Evolutionary conservation across 202 grass and related monocot genomes (phyloP).

Genomic region (Panicum virgatum): DNA sequence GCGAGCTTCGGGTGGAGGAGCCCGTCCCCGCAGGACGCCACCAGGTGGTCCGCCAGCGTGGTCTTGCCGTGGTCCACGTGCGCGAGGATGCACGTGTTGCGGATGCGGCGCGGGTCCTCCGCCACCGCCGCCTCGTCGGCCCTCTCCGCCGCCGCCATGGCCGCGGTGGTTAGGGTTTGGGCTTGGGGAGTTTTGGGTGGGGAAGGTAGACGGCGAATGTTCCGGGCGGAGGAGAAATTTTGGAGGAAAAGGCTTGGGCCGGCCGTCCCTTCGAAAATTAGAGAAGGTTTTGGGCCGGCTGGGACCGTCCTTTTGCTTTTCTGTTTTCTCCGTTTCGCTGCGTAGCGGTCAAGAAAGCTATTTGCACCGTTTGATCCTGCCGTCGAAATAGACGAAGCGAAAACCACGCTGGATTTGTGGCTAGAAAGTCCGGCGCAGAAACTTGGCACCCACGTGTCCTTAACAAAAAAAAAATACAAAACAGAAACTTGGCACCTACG

Average conservation of each 20-base stretch:
- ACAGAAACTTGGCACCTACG: not conserved
- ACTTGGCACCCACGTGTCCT: not conserved
- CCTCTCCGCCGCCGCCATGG: slow-evolving; percentile 40
- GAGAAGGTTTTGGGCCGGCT: not conserved
- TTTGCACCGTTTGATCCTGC: slow-evolving; percentile 7
- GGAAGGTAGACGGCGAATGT: not conserved
- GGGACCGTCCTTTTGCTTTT: too few relatives aligned
- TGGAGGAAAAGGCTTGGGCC: not conserved
- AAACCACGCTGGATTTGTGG: not conserved
- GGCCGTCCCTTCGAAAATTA: not conserved
- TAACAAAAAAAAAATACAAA: not conserved
- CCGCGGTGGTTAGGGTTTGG: slow-evolving; percentile 34
- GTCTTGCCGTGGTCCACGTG: slow-evolving; percentile 97
- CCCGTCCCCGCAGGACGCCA: slow-evolving; percentile 78
- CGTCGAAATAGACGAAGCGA: not conserved
- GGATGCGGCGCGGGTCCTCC: slow-evolving; percentile 38
- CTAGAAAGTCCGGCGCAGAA: not conserved
- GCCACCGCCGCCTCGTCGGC: slow-evolving; percentile 17
- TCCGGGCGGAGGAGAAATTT: not conserved
- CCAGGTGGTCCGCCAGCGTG: slow-evolving; percentile 90
- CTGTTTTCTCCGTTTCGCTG: not conserved
- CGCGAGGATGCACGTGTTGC: slow-evolving; percentile 96
- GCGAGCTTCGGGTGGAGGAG: slow-evolving; percentile 85
- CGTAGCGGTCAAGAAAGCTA: slow-evolving; percentile 27
- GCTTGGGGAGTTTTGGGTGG: slow-evolving; percentile 5